Base-by-base conservation (phyloP, 345 rosid species). In the Mallotus nudiflorus region DNA sequence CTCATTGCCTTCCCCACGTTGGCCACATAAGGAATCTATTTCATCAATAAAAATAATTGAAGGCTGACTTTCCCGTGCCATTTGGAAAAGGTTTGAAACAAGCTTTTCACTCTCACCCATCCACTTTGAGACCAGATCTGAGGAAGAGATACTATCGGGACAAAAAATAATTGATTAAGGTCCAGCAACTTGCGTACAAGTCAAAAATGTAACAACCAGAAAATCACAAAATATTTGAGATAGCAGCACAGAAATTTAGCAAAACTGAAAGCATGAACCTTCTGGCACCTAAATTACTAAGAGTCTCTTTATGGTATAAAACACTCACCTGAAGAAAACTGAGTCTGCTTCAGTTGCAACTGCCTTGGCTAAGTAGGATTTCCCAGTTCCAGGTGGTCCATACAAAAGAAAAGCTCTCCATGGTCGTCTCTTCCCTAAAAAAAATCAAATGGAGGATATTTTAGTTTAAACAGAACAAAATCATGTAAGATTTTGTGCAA, bases 61-160 rank as follows among this genome's bases (percentile, higher is more conserved):
- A 0, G 98, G 98, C 58, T 95, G 85, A 93, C 96, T 91, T 78
- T 91, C 98, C 35, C 97, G 92, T 67, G 97, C 96, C 98, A 93
- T 93, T 73, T 91, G 85, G 62, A 93, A 91, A 76, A 93, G 97
- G 77, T 85, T 93, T 61, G 98, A 84, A 24, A 93, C 98, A 45
- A 93, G 84, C 85, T 93, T 93, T 74, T 93, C 98, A 78, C 98
- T 93, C 81, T 93, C 98, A 65, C 97, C 98, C 98, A 93, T 93
- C 98, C 98, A 93, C 81, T 93, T 93, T 48, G 98, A 93, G 60
- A 93, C 97, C 71, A 91, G 86, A 82, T 93, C 98, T 35, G 97
- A 93, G 12, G 98, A 93, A 76, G 98, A 93, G 66, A 93, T 85
- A 75, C 98, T 93, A 66, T 52, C 22, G 49, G 40, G 2, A 27